Evolutionary conservation across 2,329 filamentous ascomycete species (phyloP), one percentile per base, ranked within the genome.

Genomic region (Moelleriella libera): DNA sequence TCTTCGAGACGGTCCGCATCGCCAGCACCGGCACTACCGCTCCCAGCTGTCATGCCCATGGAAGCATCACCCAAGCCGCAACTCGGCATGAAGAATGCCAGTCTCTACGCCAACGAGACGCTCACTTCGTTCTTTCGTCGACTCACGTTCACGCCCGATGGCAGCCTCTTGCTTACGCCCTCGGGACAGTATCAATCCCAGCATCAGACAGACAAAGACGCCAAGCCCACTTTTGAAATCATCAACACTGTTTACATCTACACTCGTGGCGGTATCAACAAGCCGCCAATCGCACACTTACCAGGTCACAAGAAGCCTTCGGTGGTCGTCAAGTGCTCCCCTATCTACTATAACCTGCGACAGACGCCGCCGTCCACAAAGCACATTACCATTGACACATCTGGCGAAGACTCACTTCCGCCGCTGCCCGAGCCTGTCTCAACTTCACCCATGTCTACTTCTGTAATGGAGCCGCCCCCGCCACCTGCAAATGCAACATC

Each of bases 221-320:
- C 72, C 2, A 94, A 89, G 63, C 75, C 80, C 0, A 76, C 76
- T 1, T 90, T 92, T 55, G 90, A 98, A 54, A 76, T 96, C 46
- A 88, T 85, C 57, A 98, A 98, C 60, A 98, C 92, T 0, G 94
- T 98, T 28, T 98, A 98, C 65, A 92, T 98, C 47, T 98, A 98
- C 64, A 96, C 90, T 0, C 76, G 92, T 56, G 92, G 89, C 31
- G 92, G 92, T 29, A 88, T 98, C 59, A 97, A 96, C 68, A 96
- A 94, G 62, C 88, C 92, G 1, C 92, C 92, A 2, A 85, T 97
- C 49, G 88, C 90, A 6, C 92, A 97, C 65, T 74, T 98, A 6
- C 92, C 92, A 0, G 92, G 92, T 2, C 90, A 97, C 66, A 98
- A 96, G 71, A 98, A 98, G 64, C 92, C 92, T 0, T 97, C 92